These are phyloP conservation scores for Prunella vulgaris DNA, from an alignment of 257 asterid genomes.

Conservation along the genomic window DNA sequence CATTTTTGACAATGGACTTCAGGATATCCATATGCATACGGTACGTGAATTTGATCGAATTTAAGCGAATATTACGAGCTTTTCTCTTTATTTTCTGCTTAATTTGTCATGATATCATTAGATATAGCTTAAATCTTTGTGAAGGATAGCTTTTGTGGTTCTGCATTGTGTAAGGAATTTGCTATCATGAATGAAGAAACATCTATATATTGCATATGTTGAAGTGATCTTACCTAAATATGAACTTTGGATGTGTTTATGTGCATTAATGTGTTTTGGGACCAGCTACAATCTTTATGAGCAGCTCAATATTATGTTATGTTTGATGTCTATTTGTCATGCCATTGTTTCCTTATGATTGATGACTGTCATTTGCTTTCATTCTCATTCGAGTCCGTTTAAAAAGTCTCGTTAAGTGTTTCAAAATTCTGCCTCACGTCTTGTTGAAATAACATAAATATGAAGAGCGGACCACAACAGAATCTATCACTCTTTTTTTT, in stretches of 20 bases:
- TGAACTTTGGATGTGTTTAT: not conserved
- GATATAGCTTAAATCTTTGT: no score
- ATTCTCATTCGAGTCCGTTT: not conserved
- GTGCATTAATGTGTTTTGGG: not conserved
- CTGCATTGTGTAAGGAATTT: not conserved
- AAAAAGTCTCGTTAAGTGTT: not conserved
- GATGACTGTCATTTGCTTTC: not conserved
- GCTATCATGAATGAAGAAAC: not conserved
- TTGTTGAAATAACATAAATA: no score
- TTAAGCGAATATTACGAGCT: not conserved
- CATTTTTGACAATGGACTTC: slow-evolving; percentile 19
- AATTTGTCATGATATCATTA: not conserved
- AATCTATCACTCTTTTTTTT: not conserved
- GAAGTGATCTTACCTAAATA: not conserved
- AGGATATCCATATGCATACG: slow-evolving; percentile 27
- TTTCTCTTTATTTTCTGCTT: not conserved
- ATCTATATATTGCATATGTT: not conserved
- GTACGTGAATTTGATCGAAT: slow-evolving; percentile 25
- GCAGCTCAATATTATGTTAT: no score
- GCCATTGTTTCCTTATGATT: not conserved
- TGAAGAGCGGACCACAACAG: not conserved
- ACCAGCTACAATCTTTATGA: not conserved
- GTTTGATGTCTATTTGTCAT: not conserved
- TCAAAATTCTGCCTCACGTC: no score
- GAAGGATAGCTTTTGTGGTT: not conserved